These are phyloP conservation scores for Exophiala dermatitidis DNA, from an alignment of 2,329 filamentous ascomycete species.

Conservation along the genomic window DNA sequence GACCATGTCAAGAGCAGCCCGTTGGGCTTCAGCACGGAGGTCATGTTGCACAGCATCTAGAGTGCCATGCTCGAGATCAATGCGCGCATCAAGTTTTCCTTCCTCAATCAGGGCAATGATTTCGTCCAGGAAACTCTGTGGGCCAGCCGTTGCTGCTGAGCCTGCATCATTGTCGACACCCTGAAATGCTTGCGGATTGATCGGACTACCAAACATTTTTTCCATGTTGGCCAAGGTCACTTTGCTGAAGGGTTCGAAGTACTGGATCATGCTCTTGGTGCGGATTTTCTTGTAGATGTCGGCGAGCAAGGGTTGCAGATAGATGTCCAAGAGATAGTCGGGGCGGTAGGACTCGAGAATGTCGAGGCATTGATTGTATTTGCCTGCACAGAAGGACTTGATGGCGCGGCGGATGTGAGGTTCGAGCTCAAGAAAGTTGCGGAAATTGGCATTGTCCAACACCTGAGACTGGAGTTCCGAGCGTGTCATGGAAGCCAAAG, in stretches of 20 bases:
- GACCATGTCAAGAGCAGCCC: slow-evolving; percentile 59
- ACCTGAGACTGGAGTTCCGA: slow-evolving; percentile 66
- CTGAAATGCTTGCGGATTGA: slow-evolving; percentile 38
- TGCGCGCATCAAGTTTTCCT: slow-evolving; percentile 65
- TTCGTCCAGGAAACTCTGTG: slow-evolving; percentile 47
- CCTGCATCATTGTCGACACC: not conserved
- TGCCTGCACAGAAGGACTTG: slow-evolving; percentile 77
- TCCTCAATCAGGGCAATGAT: slow-evolving; percentile 69
- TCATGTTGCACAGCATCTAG: slow-evolving; percentile 65
- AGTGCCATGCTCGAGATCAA: slow-evolving; percentile 76
- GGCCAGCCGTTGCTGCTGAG: slow-evolving; percentile 28
- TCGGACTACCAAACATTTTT: slow-evolving; percentile 60
- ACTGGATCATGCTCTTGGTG: slow-evolving; percentile 87
- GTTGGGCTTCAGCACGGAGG: slow-evolving; percentile 62
- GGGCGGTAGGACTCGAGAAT: slow-evolving; percentile 73
- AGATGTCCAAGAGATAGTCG: slow-evolving; percentile 86
- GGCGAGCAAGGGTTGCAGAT: slow-evolving; percentile 67
- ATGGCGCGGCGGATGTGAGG: slow-evolving; percentile 91
- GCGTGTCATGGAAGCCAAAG: slow-evolving; percentile 82
- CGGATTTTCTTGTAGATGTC: slow-evolving; percentile 68
- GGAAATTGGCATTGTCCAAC: slow-evolving; percentile 73
- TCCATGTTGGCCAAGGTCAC: slow-evolving; percentile 76
- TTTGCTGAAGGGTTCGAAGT: slow-evolving; percentile 81
- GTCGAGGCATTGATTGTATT: slow-evolving; percentile 76
- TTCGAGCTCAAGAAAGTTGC: slow-evolving; percentile 82